Evolutionary conservation across 2,329 filamentous ascomycete genomes (phyloP).

Genomic region (Cladophialophora chaetospira): DNA sequence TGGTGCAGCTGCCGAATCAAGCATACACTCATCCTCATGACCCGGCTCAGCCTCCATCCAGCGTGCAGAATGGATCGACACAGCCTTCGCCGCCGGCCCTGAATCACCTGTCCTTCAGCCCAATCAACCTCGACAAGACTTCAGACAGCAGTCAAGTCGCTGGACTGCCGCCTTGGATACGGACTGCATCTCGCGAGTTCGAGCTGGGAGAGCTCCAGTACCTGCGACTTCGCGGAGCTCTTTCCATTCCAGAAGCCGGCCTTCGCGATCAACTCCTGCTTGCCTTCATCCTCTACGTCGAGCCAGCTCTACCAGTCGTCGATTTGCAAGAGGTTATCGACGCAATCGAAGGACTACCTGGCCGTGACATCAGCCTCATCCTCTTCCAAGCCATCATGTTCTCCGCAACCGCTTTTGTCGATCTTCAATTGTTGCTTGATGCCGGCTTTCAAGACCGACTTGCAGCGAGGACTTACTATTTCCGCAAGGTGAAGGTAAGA

Average conservation of each 20-base stretch:
- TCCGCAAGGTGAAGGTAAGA: slow-evolving; percentile 66
- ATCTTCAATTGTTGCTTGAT: slow-evolving; percentile 4
- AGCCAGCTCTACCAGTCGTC: slow-evolving; percentile 89
- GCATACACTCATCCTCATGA: background rate
- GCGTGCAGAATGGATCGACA: background rate
- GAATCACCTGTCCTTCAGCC: slow-evolving; percentile 36
- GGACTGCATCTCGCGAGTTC: background rate
- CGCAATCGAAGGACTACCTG: slow-evolving; percentile 65
- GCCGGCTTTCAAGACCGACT: slow-evolving; percentile 47
- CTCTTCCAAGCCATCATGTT: slow-evolving; percentile 96
- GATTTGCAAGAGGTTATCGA: slow-evolving; percentile 43
- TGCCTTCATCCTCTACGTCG: slow-evolving; percentile 82
- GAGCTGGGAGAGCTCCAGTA: slow-evolving; percentile 6
- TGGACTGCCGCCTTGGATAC: slow-evolving; percentile 7
- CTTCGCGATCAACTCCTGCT: slow-evolving; percentile 79
- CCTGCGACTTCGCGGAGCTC: slow-evolving; percentile 57
- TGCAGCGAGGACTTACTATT: slow-evolving; percentile 77
- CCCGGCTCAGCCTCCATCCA: background rate
- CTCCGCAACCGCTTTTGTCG: slow-evolving; percentile 78
- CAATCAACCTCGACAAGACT: slow-evolving; percentile 30
- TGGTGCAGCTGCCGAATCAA: background rate
- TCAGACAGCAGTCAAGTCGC: background rate
- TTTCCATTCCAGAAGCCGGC: slow-evolving; percentile 68
- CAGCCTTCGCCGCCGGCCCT: background rate
- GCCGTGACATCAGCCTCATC: slow-evolving; percentile 72